These are phyloP conservation scores for Barnettozyma siamensis DNA, from an alignment of 805 yeast genomes.

Conservation along the genomic window DNA sequence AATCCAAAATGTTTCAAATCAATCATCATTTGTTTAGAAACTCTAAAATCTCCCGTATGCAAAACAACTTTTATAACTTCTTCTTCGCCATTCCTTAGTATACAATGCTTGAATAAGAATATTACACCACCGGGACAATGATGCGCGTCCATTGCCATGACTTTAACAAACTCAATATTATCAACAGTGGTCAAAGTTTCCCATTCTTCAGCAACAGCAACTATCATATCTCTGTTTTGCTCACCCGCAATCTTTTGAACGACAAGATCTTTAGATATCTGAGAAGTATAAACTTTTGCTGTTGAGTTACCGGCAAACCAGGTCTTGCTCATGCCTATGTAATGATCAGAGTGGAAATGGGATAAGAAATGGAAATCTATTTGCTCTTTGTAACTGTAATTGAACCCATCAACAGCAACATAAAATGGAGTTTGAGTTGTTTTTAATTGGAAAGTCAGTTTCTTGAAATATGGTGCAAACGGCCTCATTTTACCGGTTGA, in stretches of 20 bases:
- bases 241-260: slow-evolving; percentile 42
- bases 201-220: not conserved
- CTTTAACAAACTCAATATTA: slow-evolving; percentile 38
- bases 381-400: slow-evolving; percentile 33
- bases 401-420: slow-evolving; percentile 66
- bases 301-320: slow-evolving; percentile 59
- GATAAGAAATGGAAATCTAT: slow-evolving; percentile 56
- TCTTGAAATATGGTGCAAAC: slow-evolving; percentile 45
- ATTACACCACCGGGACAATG: slow-evolving; percentile 96
- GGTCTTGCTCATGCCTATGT: slow-evolving; percentile 72
- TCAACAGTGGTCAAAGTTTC: not conserved
- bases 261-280: slow-evolving; percentile 55
- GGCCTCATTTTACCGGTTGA: slow-evolving; percentile 9
- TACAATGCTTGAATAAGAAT: slow-evolving; percentile 54
- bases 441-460: slow-evolving; percentile 35
- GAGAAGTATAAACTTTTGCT: slow-evolving; percentile 58
- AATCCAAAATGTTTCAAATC: slow-evolving; percentile 14
- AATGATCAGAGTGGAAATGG: slow-evolving; percentile 94
- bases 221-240: not conserved
- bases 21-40: slow-evolving; percentile 37
- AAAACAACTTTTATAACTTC: slow-evolving; percentile 34
- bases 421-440: slow-evolving; percentile 13
- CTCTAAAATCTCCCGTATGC: slow-evolving; percentile 95
- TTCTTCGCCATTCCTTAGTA: slow-evolving; percentile 27
- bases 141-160: slow-evolving; percentile 74